phyloP scores from a whole-genome alignment of 2,329 filamentous ascomycete genomes.

The Dothistroma pini region DNA sequence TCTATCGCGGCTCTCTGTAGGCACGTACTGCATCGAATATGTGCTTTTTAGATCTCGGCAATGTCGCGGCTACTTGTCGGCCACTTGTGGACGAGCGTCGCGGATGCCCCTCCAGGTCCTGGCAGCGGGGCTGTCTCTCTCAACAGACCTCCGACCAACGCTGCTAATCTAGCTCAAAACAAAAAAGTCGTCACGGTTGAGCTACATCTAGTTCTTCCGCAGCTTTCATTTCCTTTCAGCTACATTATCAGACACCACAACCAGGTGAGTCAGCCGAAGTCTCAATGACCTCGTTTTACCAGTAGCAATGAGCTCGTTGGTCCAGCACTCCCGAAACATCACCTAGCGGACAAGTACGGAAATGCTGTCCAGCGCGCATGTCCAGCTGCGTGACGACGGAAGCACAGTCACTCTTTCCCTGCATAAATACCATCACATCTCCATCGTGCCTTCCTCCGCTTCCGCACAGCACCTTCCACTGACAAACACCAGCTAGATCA shows the following conservation, averaged over 20 bases:
- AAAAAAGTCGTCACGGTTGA: neutral
- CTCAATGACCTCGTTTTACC: neutral
- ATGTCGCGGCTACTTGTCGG: neutral
- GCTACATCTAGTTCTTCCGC: neutral
- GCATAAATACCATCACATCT: neutral
- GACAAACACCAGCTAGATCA: neutral
- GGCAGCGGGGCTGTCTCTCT: neutral
- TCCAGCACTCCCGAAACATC: neutral
- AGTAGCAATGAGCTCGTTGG: neutral
- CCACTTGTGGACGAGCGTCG: neutral
- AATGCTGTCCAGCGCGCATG: neutral
- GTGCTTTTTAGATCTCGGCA: no score
- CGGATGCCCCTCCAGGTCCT: neutral
- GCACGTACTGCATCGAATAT: no score
- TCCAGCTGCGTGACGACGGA: neutral
- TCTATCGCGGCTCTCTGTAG: no score
- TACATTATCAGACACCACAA: neutral
- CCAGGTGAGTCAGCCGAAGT: neutral
- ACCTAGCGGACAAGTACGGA: conserved; percentile 1
- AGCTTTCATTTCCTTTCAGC: neutral
- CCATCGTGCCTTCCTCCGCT: neutral
- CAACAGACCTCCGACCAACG: neutral
- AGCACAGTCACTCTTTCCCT: neutral
- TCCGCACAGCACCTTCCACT: neutral
- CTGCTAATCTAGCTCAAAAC: neutral